A percentile compares a stretch with the other conserved stretches of the same genome.
Conservation (phyloP, 2,329 filamentous ascomycete species). For the Curvularia verruculosa region DNA sequence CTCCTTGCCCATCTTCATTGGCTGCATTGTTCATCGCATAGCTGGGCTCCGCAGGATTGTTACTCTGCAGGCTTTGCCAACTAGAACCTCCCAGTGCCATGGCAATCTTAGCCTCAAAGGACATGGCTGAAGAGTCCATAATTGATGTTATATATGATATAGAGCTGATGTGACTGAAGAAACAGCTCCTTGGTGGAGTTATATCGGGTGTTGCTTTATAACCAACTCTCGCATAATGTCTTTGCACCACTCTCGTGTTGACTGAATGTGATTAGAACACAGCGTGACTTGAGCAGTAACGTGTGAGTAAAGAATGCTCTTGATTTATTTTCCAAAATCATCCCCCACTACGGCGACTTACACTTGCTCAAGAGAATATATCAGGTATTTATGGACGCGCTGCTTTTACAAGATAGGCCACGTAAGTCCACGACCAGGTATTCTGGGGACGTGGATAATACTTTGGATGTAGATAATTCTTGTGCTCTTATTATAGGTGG, state of each 20-base stretch:
- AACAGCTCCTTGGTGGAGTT: background rate
- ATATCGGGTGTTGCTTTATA: no score
- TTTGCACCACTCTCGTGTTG: background rate
- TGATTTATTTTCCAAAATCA: no score
- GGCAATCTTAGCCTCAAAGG: conserved; percentile 23
- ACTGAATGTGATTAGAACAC: background rate
- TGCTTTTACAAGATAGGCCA: background rate
- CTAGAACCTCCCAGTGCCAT: conserved; percentile 18
- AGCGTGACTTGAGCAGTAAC: background rate
- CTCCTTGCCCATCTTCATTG: background rate
- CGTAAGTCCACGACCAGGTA: background rate
- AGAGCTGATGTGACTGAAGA: background rate
- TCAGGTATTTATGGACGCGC: background rate
- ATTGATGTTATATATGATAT: background rate
- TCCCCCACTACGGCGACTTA: background rate
- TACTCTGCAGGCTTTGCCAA: conserved; percentile 22
- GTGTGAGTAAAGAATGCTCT: background rate
- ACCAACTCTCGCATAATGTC: background rate
- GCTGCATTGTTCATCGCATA: background rate
- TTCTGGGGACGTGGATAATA: background rate
- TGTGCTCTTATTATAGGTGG: background rate
- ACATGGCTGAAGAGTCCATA: conserved; percentile 11
- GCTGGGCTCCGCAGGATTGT: background rate
- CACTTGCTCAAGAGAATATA: background rate
- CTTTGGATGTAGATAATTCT: background rate